These are phyloP conservation scores for Exophiala sp. DNA, from an alignment of 2,329 filamentous ascomycete species.

Conservation along the genomic window DNA sequence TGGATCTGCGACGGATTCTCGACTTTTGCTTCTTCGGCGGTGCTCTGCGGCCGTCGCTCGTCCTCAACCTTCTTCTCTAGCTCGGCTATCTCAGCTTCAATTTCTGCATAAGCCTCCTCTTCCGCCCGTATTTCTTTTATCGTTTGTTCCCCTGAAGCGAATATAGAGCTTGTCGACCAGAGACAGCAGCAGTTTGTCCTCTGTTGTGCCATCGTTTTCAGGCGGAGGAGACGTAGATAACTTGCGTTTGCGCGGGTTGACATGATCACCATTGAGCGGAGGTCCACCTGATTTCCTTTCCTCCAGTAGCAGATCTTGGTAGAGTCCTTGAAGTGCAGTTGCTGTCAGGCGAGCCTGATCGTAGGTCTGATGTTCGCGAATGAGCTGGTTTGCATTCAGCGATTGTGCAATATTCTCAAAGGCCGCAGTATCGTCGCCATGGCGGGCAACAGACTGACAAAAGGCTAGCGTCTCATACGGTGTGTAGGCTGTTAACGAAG, in stretches of 20 bases:
- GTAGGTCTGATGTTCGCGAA: conserved; percentile 65
- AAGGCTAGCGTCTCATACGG: conserved; percentile 79
- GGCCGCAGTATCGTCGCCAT: conserved; percentile 59
- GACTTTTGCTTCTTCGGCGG: conserved; percentile 3
- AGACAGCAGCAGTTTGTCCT: conserved; percentile 19
- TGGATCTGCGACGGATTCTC: not conserved
- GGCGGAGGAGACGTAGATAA: conserved; percentile 55
- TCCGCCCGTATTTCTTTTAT: conserved; percentile 67
- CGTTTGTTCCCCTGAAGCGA: conserved; percentile 63
- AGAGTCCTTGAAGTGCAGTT: conserved; percentile 72
- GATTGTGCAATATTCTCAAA: conserved; percentile 69
- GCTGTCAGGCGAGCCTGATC: conserved; percentile 68
- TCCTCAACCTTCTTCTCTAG: conserved; percentile 59
- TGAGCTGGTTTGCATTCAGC: conserved; percentile 65
- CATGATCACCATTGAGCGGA: conserved; percentile 32
- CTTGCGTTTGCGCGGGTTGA: conserved; percentile 67
- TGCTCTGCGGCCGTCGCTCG: conserved; percentile 29
- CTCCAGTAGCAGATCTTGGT: conserved; percentile 68
- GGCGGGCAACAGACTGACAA: conserved; percentile 68
- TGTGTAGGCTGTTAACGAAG: conserved; percentile 62
- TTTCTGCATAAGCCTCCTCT: conserved; percentile 59
- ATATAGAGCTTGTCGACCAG: conserved; percentile 69
- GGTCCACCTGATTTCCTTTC: conserved; percentile 45
- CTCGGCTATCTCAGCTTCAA: conserved; percentile 62
- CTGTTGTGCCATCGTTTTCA: conserved; percentile 1